Evolutionary conservation across 208 protist species (phyloP).

Genomic region (Angomonas ambiguus): DNA sequence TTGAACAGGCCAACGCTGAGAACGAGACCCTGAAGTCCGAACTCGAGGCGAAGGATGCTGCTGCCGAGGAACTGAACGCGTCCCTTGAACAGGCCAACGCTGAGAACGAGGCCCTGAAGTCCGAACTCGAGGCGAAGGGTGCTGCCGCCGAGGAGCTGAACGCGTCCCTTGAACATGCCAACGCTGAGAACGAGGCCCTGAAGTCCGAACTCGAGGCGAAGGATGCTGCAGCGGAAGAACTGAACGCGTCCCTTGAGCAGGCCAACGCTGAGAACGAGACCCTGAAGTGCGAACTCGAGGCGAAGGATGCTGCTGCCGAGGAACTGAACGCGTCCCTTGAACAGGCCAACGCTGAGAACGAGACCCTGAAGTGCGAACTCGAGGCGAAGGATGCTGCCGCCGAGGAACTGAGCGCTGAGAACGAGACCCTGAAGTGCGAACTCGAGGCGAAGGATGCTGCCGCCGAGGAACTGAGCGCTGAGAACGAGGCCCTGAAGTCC

Average conservation of each 20-base stretch:
- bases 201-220: not conserved
- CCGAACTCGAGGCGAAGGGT: constrained; percentile 19
- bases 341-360: not conserved
- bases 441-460: not conserved
- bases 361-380: constrained; percentile 17
- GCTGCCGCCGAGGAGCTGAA: constrained; percentile 14
- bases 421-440: not conserved
- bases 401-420: not conserved
- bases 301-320: not conserved
- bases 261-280: not conserved
- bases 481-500: not conserved
- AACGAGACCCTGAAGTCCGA: not conserved
- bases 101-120: constrained; percentile 17
- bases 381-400: constrained; percentile 2
- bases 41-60: not conserved
- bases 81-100: not conserved
- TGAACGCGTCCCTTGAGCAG: not conserved
- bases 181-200: constrained; percentile 14
- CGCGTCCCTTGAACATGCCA: constrained; percentile 16
- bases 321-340: not conserved
- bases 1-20: not conserved
- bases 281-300: not conserved
- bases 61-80: not conserved
- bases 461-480: not conserved
- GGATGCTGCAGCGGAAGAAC: not conserved